Evolutionary conservation across 1,284 basidiomycete genomes (phyloP).

Genomic region (Cutaneotrichosporon cavernicola): DNA sequence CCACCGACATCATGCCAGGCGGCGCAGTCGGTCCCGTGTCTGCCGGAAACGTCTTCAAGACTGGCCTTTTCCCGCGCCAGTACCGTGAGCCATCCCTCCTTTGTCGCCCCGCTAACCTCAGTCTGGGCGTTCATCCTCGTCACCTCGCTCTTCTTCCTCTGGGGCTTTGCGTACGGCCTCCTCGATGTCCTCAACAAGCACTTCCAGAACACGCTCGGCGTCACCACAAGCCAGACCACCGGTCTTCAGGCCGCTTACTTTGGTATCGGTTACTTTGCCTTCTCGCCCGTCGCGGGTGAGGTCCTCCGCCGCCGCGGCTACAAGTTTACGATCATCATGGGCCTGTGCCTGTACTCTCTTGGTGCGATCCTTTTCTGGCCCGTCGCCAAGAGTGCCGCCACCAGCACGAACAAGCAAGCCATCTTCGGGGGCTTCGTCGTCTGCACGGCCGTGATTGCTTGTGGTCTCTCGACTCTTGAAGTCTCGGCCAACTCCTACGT

Average conservation of each 20-base stretch:
- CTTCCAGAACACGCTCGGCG: conserved; percentile 72
- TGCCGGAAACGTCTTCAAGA: conserved; percentile 19
- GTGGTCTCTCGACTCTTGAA: conserved; percentile 56
- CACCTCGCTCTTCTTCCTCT: conserved; percentile 77
- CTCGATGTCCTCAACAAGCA: conserved; percentile 82
- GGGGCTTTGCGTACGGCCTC: conserved; percentile 62
- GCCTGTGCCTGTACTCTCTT: conserved; percentile 67
- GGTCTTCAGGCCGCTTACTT: conserved; percentile 84
- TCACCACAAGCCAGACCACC: conserved; percentile 75
- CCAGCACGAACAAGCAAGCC: conserved; percentile 49
- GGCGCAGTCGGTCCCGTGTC: conserved; percentile 13
- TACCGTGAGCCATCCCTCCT: conserved; percentile 15
- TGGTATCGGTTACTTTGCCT: conserved; percentile 61
- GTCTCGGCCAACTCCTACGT: conserved; percentile 80
- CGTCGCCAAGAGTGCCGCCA: conserved; percentile 58
- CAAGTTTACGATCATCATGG: conserved; percentile 60
- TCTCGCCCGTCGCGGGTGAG: conserved; percentile 52
- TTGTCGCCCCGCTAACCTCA: conserved; percentile 9
- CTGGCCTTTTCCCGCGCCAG: conserved; percentile 18
- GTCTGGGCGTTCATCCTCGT: conserved; percentile 65
- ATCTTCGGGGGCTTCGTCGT: conserved; percentile 71
- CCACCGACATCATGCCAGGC: conserved; percentile 16
- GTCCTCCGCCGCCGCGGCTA: conserved; percentile 54
- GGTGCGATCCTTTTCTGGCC: conserved; percentile 81
- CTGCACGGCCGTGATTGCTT: conserved; percentile 64